Conservation (phyloP, 257 asterid species). For the Euphrasia confusa region DNA sequence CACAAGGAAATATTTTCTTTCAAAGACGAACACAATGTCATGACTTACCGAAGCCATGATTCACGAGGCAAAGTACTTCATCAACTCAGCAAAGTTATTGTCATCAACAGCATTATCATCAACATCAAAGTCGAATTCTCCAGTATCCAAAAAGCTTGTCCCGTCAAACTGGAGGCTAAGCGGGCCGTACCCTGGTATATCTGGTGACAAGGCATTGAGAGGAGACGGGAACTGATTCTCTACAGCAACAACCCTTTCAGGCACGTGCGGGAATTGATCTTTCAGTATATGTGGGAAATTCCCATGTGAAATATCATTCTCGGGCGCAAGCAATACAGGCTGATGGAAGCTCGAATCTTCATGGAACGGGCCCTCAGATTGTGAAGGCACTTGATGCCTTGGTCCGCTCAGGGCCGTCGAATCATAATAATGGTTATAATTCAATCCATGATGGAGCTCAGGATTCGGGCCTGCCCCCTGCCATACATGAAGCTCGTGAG, state of each 20-base stretch:
- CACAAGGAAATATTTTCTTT: slow-evolving; percentile 1
- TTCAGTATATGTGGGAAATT: slow-evolving; percentile 31
- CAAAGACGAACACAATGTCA: not conserved
- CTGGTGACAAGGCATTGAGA: slow-evolving; percentile 38
- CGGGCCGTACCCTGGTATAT: slow-evolving; percentile 33
- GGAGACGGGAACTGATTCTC: slow-evolving; percentile 39
- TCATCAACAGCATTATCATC: slow-evolving; percentile 28
- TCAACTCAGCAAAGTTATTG: slow-evolving; percentile 31
- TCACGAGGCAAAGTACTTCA: slow-evolving; percentile 48
- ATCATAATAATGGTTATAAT: slow-evolving; percentile 27
- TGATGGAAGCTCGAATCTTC: slow-evolving; percentile 30
- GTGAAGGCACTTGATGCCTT: slow-evolving; percentile 27
- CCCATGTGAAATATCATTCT: slow-evolving; percentile 25
- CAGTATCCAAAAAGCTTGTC: slow-evolving; percentile 33
- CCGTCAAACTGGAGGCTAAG: slow-evolving; percentile 41
- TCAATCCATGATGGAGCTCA: slow-evolving; percentile 31
- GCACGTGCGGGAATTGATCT: slow-evolving; percentile 33
- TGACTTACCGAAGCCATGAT: not conserved
- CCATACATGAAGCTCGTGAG: slow-evolving; percentile 27
- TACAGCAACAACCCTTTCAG: slow-evolving; percentile 27
- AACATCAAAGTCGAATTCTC: slow-evolving; percentile 31
- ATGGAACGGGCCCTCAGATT: slow-evolving; percentile 29
- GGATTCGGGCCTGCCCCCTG: slow-evolving; percentile 28
- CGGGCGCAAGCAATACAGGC: slow-evolving; percentile 28
- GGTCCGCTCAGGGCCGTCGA: slow-evolving; percentile 32